A percentile compares a stretch with the other conserved stretches of the same genome.
phyloP scores from a whole-genome alignment of 179 eudicot species.

The Silene coronaria region DNA sequence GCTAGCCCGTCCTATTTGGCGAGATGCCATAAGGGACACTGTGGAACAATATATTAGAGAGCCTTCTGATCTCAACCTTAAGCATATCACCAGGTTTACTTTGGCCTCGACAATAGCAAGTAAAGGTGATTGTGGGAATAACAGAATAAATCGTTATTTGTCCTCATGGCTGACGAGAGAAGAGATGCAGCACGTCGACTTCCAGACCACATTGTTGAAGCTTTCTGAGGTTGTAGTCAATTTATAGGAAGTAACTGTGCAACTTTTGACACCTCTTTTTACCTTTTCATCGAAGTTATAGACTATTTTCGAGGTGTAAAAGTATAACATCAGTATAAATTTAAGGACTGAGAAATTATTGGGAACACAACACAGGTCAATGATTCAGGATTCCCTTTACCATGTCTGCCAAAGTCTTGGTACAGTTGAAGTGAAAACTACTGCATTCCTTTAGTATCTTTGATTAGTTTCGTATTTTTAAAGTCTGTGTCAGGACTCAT shows the following conservation, averaged over 20 bases:
- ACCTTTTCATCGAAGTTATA: constrained; percentile 5
- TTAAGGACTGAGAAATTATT: background rate
- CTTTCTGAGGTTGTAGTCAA: constrained; percentile 25
- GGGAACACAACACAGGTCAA: background rate
- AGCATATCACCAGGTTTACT: constrained; percentile 48
- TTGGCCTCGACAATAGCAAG: constrained; percentile 29
- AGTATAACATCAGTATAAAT: background rate
- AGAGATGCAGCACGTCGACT: constrained; percentile 50
- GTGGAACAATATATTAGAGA: constrained; percentile 49
- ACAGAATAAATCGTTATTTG: constrained; percentile 47
- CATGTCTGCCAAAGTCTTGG: too few species aligned
- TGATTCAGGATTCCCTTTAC: background rate
- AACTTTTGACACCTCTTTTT: constrained; percentile 1
- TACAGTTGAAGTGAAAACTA: too few species aligned
- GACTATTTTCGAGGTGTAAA: background rate
- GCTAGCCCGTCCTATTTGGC: constrained; percentile 86
- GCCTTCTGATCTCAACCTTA: constrained; percentile 60
- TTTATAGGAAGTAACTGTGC: constrained; percentile 12
- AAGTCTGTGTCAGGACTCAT: too few species aligned
- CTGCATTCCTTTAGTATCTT: too few species aligned
- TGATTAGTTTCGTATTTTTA: too few species aligned
- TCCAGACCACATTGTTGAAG: constrained; percentile 38
- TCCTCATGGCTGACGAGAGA: constrained; percentile 65
- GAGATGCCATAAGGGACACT: constrained; percentile 50
- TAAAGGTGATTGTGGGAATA: constrained; percentile 29